These are phyloP conservation scores for Aspergillus olivimuriae DNA, from an alignment of 495 filamentous ascomycete species.

Conservation along the genomic window DNA sequence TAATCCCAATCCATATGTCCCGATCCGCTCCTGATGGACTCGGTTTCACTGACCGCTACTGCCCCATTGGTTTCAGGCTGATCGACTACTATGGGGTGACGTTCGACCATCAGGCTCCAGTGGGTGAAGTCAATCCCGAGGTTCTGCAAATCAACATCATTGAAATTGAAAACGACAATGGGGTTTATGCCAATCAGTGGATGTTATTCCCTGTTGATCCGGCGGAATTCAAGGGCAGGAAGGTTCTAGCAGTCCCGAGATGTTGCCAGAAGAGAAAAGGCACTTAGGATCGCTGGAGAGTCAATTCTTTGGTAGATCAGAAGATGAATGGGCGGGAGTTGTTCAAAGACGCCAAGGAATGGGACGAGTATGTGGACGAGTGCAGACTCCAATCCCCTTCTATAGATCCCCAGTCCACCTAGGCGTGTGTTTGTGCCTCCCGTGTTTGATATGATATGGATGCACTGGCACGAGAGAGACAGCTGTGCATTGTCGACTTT, in stretches of 20 bases:
- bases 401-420: too few species aligned
- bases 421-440: too few species aligned
- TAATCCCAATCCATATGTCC: too few species aligned
- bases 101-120: slow-evolving; percentile 32
- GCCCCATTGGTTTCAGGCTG: too few species aligned
- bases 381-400: too few species aligned
- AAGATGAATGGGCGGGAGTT: not conserved
- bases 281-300: slow-evolving; percentile 20
- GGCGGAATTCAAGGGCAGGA: slow-evolving; percentile 29
- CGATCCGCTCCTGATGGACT: too few species aligned
- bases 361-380: too few species aligned
- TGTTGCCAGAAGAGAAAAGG: slow-evolving; percentile 35
- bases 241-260: slow-evolving; percentile 30
- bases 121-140: slow-evolving; percentile 21
- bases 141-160: slow-evolving; percentile 29
- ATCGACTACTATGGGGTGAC: slow-evolving; percentile 35
- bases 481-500: too few species aligned
- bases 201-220: slow-evolving; percentile 24
- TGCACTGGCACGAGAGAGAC: too few species aligned
- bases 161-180: slow-evolving; percentile 24
- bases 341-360: too few species aligned
- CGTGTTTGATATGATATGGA: too few species aligned
- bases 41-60: too few species aligned
- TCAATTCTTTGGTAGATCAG: slow-evolving; percentile 14
- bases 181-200: slow-evolving; percentile 22